A percentile compares a stretch with the other conserved stretches of the same genome.
Conservation (phyloP, 306 rosid genomes). For the Lupinus albus region DNA sequence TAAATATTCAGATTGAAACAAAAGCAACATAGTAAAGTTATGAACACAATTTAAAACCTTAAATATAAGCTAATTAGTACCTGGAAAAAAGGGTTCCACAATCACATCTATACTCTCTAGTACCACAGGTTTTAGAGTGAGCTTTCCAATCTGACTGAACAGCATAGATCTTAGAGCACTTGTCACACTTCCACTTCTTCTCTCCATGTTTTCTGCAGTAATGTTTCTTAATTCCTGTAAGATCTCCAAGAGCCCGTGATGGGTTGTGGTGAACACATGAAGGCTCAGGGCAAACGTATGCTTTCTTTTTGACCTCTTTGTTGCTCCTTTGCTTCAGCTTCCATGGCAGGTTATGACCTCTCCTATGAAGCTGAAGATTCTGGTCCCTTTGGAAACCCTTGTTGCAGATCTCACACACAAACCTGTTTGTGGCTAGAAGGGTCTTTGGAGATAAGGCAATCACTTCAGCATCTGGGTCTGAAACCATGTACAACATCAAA, state of each 20-base stretch:
- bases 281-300: slow-evolving; percentile 95
- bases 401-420: slow-evolving; percentile 91
- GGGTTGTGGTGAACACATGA: slow-evolving; percentile 96
- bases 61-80: slow-evolving; percentile 40
- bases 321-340: slow-evolving; percentile 84
- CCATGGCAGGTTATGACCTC: slow-evolving; percentile 96
- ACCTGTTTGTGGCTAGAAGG: slow-evolving; percentile 81
- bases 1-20: too few relatives aligned
- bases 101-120: slow-evolving; percentile 94
- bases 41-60: too few relatives aligned
- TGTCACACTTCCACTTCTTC: slow-evolving; percentile 98
- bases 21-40: too few relatives aligned
- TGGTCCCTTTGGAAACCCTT: slow-evolving; percentile 93
- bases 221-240: slow-evolving; percentile 95
- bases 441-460: slow-evolving; percentile 83
- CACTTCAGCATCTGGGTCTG: slow-evolving; percentile 96
- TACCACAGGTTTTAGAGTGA: slow-evolving; percentile 95
- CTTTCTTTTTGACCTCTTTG: slow-evolving; percentile 82
- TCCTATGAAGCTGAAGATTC: slow-evolving; percentile 88
- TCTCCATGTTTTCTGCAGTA: slow-evolving; percentile 94
- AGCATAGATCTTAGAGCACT: slow-evolving; percentile 90
- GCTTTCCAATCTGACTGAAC: slow-evolving; percentile 99
- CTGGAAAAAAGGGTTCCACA: slow-evolving; percentile 98
- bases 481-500: slow-evolving; percentile 12
- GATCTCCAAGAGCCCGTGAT: slow-evolving; percentile 92